Evolutionary conservation across 169 alveolate species (phyloP), one percentile per base, ranked within the genome.

Genomic region (Plasmodium gonderi): DNA sequence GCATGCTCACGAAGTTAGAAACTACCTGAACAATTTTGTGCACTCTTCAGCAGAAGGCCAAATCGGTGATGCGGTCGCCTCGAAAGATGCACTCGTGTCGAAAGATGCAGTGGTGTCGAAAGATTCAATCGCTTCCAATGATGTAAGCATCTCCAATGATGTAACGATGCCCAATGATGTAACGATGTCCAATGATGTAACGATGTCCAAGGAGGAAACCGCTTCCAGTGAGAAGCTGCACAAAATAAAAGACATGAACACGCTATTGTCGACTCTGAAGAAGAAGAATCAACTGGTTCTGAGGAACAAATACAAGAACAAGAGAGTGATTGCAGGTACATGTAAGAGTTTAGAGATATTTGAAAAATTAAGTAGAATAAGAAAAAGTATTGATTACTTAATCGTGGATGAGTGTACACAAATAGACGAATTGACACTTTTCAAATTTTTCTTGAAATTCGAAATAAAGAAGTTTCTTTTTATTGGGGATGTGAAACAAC

Each of bases 301-400:
- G 42, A 72, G 42, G 64, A 82, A 82, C 77, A 82, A 82, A 20
- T 82, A 68, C 65, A 82, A 54, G 54, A 82, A 82, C 40, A 82
- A 82, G 77, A 82, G 92, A 72, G 83, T 82, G 17, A 82, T 82
- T 20, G 83, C 92, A 47, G 92, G 92, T 0, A 82, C 92, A n/a
- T 82, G 83, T 49, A 82, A 74, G 40, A 82, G 92, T 69, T 44
- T 82, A 23, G 45, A 69, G 17, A 69, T 82, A 1, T 82, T 67
- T 74, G 92, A 82, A 31, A 82, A 82, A 44, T 54, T 82, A 36
- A 82, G n/a, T 82, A 2, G 74, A 0, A 72, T 82, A 11, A 82
- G 23, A 20, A 33, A 69, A 26, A 82, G 75, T 49, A 82, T 69
- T 69, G 60, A 69, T 40, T 82, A 69, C 26, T 44, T 82, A 47